A percentile compares a stretch with the other conserved stretches of the same genome.
Conservation (phyloP, 257 asterid genomes). For the Nicotiana noctiflora region DNA sequence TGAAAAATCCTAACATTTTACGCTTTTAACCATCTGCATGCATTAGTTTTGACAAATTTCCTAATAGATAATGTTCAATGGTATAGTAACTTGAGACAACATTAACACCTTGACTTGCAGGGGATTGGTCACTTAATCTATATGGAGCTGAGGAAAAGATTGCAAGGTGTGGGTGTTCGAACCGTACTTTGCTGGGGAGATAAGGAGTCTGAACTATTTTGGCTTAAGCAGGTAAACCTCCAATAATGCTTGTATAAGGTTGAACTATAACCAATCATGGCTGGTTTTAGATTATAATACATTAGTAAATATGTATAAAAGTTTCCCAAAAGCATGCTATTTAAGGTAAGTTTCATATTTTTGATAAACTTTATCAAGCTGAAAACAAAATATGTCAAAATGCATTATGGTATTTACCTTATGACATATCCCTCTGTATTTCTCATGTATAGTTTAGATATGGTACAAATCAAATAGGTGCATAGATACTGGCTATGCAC, state of each 20-base stretch:
- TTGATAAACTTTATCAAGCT: not conserved
- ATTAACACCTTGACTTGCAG: slow-evolving; percentile 33
- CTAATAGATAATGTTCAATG: not conserved
- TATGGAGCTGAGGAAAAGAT: slow-evolving; percentile 61
- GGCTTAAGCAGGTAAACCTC: slow-evolving; percentile 70
- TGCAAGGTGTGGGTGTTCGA: slow-evolving; percentile 63
- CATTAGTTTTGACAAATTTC: not conserved
- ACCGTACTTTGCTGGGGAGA: slow-evolving; percentile 88
- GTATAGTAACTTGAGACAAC: slow-evolving; percentile 1
- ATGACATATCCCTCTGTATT: not conserved
- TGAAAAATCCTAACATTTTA: too few relatives aligned
- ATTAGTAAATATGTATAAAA: not conserved
- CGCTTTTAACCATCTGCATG: not conserved
- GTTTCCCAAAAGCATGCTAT: not conserved
- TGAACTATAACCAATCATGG: not conserved
- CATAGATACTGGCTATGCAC: not conserved
- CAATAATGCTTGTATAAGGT: not conserved
- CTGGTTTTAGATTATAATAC: not conserved
- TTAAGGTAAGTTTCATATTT: not conserved
- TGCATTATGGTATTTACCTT: not conserved
- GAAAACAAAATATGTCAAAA: not conserved
- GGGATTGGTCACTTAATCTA: slow-evolving; percentile 67
- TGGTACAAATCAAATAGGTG: not conserved
- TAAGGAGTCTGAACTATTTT: slow-evolving; percentile 85
- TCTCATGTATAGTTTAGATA: not conserved